These are phyloP conservation scores for Ceratocystis huliohia DNA, from an alignment of 2,329 filamentous ascomycete species.

Conservation along the genomic window DNA sequence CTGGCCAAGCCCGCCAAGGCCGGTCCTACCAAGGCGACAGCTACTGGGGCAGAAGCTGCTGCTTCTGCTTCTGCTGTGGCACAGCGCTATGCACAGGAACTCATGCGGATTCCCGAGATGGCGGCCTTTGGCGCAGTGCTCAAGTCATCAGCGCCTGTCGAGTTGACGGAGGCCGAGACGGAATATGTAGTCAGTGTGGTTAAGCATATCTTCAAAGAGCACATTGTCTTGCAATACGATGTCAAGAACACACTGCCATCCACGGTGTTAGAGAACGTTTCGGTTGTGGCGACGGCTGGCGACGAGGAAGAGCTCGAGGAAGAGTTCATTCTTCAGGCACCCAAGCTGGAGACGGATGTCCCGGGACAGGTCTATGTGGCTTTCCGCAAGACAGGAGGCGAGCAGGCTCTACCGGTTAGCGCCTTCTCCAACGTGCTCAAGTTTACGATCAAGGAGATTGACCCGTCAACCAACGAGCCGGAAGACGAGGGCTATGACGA, in stretches of 20 bases:
- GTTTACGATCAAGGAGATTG: conserved; percentile 96
- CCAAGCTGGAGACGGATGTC: conserved; percentile 69
- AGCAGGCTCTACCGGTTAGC: conserved; percentile 61
- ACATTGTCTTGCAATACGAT: conserved; percentile 90
- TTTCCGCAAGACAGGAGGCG: conserved; percentile 71
- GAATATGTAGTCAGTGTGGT: conserved; percentile 90
- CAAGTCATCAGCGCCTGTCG: conserved; percentile 75
- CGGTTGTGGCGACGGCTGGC: conserved; percentile 63
- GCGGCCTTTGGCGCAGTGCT: conserved; percentile 78
- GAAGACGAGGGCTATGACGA: conserved; percentile 92
- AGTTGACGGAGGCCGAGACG: conserved; percentile 92
- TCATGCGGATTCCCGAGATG: conserved; percentile 82
- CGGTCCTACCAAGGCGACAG: conserved; percentile 52
- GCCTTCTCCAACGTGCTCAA: conserved; percentile 88
- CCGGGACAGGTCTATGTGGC: conserved; percentile 91
- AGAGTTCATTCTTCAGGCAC: conserved; percentile 83
- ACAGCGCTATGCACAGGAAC: conserved; percentile 78
- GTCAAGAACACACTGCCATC: conserved; percentile 94
- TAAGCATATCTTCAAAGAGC: conserved; percentile 97
- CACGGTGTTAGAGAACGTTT: conserved; percentile 81
- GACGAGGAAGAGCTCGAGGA: conserved; percentile 79
- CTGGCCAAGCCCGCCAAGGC: conserved; percentile 87
- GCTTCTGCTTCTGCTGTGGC: conserved; percentile 67
- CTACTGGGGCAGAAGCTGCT: conserved; percentile 58
- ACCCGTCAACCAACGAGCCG: conserved; percentile 82